Conservation (phyloP, 768 basidiomycete genomes). For the Rhizopogon vulgaris region DNA sequence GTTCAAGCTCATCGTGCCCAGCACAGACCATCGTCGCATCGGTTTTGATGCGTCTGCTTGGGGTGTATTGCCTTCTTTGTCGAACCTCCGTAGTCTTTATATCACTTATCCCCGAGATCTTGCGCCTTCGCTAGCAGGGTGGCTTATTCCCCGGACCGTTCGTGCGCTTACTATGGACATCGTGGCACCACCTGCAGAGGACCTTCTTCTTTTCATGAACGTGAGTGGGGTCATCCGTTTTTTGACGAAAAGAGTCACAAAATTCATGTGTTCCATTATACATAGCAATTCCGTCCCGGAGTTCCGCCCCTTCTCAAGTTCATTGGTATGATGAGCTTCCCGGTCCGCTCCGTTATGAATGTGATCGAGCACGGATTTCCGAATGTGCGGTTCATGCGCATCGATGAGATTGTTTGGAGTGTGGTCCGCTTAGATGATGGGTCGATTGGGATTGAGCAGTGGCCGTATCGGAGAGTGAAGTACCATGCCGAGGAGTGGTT, state of each 20-base stretch:
- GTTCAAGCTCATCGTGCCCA: constrained; percentile 42
- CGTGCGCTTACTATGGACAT: constrained; percentile 41
- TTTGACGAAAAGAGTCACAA: neutral
- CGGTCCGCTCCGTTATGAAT: constrained; percentile 30
- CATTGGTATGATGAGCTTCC: constrained; percentile 48
- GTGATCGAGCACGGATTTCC: constrained; percentile 59
- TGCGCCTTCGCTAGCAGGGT: constrained; percentile 55
- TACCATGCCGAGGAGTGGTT: constrained; percentile 58
- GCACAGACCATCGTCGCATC: constrained; percentile 40
- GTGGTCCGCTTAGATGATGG: constrained; percentile 32
- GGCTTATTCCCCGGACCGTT: constrained; percentile 57
- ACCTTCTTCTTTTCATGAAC: constrained; percentile 37
- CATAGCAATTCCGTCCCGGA: constrained; percentile 56
- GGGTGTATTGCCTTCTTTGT: constrained; percentile 61
- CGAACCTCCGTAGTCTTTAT: constrained; percentile 43
- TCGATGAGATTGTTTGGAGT: constrained; percentile 52
- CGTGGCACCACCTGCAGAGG: constrained; percentile 29
- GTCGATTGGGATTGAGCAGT: constrained; percentile 42
- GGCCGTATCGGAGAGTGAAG: constrained; percentile 46
- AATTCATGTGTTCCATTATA: neutral
- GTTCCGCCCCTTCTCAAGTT: constrained; percentile 49
- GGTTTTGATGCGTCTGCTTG: constrained; percentile 68
- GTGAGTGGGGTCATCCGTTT: constrained; percentile 18
- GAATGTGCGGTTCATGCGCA: constrained; percentile 48
- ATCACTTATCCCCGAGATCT: constrained; percentile 63